Evolutionary conservation across 2,329 filamentous ascomycete genomes (phyloP).

Genomic region (Emmonsiellopsis sp.): DNA sequence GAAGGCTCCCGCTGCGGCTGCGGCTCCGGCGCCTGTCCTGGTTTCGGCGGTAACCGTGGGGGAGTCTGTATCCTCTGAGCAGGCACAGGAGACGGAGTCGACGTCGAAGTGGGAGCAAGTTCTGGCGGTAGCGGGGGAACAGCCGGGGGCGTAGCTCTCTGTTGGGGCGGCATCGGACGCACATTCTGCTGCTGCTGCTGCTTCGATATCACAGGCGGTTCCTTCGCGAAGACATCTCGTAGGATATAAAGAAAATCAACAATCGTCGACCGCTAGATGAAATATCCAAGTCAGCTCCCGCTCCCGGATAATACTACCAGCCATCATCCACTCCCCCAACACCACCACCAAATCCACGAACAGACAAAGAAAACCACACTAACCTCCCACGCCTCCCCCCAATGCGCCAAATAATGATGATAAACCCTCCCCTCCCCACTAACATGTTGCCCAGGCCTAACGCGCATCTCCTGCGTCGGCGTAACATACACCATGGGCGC

Average conservation of each 20-base stretch:
- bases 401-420: constrained; percentile 88
- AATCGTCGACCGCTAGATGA: constrained; percentile 63
- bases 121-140: constrained; percentile 65
- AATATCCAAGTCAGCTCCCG: not conserved
- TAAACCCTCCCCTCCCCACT: constrained; percentile 89
- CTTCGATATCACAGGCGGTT: constrained; percentile 79
- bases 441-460: constrained; percentile 89
- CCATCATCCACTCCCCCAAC: not conserved
- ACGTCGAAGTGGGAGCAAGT: constrained; percentile 34
- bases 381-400: constrained; percentile 85
- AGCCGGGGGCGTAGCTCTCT: constrained; percentile 49
- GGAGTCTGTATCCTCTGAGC: constrained; percentile 27
- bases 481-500: constrained; percentile 82
- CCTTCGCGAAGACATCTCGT: constrained; percentile 82
- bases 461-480: constrained; percentile 77
- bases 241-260: constrained; percentile 75
- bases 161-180: constrained; percentile 18
- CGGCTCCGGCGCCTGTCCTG: constrained; percentile 15
- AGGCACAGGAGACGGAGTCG: constrained; percentile 21
- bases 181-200: constrained; percentile 41
- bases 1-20: constrained; percentile 13
- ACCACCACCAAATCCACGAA: not conserved
- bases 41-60: constrained; percentile 31
- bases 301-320: constrained; percentile 7
- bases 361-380: constrained; percentile 31